Conservation (phyloP, 768 basidiomycete species). For the Grammothele lineata region DNA sequence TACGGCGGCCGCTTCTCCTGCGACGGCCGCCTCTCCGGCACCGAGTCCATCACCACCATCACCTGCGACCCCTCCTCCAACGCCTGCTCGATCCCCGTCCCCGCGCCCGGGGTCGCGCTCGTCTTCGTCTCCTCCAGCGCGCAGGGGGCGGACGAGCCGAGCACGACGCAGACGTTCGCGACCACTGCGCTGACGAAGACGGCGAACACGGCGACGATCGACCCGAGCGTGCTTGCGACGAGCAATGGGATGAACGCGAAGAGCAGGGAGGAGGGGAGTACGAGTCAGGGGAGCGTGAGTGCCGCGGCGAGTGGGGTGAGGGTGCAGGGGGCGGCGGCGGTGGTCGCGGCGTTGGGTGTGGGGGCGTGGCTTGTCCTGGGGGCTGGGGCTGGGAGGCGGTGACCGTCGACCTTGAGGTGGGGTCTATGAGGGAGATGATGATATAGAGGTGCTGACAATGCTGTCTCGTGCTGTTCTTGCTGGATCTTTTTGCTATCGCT, state of each 20-base stretch:
- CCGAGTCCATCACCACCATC: conserved; percentile 31
- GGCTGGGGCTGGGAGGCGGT: too few species aligned
- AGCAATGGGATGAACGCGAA: conserved; percentile 58
- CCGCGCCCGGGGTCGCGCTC: conserved; percentile 70
- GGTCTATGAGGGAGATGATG: too few species aligned
- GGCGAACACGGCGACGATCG: conserved; percentile 51
- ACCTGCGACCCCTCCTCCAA: conserved; percentile 37
- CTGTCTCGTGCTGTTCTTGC: too few species aligned
- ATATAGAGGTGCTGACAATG: too few species aligned
- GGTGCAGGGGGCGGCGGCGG: too few species aligned
- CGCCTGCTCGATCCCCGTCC: conserved; percentile 56
- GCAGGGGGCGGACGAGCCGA: conserved; percentile 30
- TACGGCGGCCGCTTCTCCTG: conserved; percentile 30
- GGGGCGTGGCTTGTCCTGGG: too few species aligned
- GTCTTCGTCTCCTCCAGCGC: conserved; percentile 58
- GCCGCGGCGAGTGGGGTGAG: background rate
- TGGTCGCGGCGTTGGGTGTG: too few species aligned
- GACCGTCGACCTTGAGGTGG: too few species aligned
- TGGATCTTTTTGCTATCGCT: too few species aligned
- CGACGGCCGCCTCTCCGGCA: conserved; percentile 38
- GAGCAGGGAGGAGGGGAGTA: conserved; percentile 25
- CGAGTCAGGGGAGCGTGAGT: conserved; percentile 21
- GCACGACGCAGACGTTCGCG: conserved; percentile 44
- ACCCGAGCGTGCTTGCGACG: conserved; percentile 50
- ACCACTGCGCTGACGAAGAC: conserved; percentile 55